Base-by-base conservation (phyloP, 1,284 basidiomycete species). In the Fomitiporia mediterranea region DNA sequence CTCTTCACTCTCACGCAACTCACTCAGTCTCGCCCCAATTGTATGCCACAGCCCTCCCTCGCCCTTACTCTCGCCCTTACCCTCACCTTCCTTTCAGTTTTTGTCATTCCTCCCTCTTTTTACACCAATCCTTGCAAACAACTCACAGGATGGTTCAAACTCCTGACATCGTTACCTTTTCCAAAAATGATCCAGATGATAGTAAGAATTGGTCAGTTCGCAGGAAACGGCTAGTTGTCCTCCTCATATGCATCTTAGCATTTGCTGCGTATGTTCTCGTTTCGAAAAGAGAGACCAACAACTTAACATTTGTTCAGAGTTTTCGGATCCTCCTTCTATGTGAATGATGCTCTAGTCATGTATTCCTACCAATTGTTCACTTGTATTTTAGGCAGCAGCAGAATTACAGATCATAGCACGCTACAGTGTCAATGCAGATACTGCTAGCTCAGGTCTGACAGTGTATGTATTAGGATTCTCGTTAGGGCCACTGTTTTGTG, bases 401-500 rank as follows among this genome's bases (percentile, higher is more conserved):
- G 62, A 68, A 51, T 27, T 17, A 23, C 61, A 66, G 37, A 60
- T 68, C 21, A 59, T 57, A 28, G 34, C 57, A 23, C 53, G 39
- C 49, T 68, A 63, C 46, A 51, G 55, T 21, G 63, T 65, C n/a
- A 62, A 53, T 32, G 54, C 61, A 3, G 60, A 63, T 30, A 55
- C 63, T 0, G 56, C 63, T 13, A 67, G 63, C 37, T 48, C 60
- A 8, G 67, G 67, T 2, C 57, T 68, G 2, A 66, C 63, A 2
- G 54, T 67, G 15, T 67, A 68, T 46, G 64, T 68, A 2, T 56
- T 67, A 2, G 67, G 67, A 8, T 66, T 68, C 38, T 64, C 62
- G 6, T 55, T 66, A 30, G 66, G 64, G 0, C 65, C 65, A 8
- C 50, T 66, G 8, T 38, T 68, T 5, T 66, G 65, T 68, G 48